Evolutionary conservation across 2,329 filamentous ascomycete species (phyloP).

Genomic region (Trichoderma sp.): DNA sequence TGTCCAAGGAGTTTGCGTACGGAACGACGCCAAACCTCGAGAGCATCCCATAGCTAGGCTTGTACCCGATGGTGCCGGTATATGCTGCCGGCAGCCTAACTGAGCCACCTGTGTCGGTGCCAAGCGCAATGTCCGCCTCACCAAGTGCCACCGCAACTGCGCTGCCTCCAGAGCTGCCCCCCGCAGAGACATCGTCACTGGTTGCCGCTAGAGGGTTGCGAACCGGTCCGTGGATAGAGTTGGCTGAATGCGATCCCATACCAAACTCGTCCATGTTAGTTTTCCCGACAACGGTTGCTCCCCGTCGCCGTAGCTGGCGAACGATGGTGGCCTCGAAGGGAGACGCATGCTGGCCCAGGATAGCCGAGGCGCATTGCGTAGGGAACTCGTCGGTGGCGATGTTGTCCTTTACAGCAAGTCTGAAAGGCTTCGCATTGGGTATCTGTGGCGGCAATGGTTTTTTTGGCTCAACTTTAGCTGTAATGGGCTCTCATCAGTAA

Average conservation of each 20-base stretch:
- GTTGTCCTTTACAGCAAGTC: conserved; percentile 74
- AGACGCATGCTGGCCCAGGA: conserved; percentile 69
- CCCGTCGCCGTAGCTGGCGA: conserved; percentile 62
- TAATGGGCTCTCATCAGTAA: not conserved
- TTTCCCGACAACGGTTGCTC: conserved; percentile 70
- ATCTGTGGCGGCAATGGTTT: conserved; percentile 27
- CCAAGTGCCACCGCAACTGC: conserved; percentile 76
- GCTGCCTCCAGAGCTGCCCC: conserved; percentile 92
- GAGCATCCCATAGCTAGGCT: conserved; percentile 86
- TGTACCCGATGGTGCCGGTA: conserved; percentile 80
- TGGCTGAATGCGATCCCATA: conserved; percentile 83
- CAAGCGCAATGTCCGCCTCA: conserved; percentile 65
- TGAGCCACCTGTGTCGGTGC: conserved; percentile 91
- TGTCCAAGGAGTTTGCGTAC: conserved; percentile 91
- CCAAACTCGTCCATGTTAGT: conserved; percentile 96
- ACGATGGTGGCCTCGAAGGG: conserved; percentile 85
- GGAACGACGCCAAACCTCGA: conserved; percentile 85
- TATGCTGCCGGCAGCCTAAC: conserved; percentile 87
- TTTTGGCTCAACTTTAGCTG: conserved; percentile 27
- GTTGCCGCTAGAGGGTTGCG: conserved; percentile 47
- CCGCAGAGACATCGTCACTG: conserved; percentile 61
- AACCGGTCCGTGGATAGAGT: conserved; percentile 69
- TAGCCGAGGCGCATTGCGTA: conserved; percentile 82
- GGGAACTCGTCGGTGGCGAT: conserved; percentile 65
- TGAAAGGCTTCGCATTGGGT: conserved; percentile 39